Percentiles rank a stretch among this genome's conserved stretches.
Conservation (phyloP, 495 filamentous ascomycete species). For the Penicillium salamii region DNA sequence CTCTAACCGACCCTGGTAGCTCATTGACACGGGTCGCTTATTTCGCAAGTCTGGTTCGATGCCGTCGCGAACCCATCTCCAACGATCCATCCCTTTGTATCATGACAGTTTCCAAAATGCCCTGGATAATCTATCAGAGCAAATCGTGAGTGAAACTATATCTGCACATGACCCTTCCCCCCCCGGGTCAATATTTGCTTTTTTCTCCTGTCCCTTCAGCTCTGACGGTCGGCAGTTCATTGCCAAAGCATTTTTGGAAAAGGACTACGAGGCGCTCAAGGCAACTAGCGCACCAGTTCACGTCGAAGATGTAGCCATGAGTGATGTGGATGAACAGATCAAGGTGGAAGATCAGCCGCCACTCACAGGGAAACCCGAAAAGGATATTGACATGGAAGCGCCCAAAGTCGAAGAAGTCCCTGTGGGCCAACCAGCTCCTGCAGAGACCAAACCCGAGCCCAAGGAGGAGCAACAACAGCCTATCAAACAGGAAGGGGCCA, state of each 20-base stretch:
- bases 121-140: conserved; percentile 48
- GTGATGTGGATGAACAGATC: conserved; percentile 19
- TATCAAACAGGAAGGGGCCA: conserved; percentile 26
- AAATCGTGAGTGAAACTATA: conserved; percentile 44
- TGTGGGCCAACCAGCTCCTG: conserved; percentile 9
- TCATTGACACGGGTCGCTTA: conserved; percentile 49
- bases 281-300: conserved; percentile 32
- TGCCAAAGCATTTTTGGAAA: conserved; percentile 46
- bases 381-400: conserved; percentile 10
- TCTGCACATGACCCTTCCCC: not conserved
- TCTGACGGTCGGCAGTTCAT: conserved; percentile 37
- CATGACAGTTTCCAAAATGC: conserved; percentile 48
- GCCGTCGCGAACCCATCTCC: conserved; percentile 36
- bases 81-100: conserved; percentile 40
- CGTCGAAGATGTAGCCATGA: conserved; percentile 33
- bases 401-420: conserved; percentile 14
- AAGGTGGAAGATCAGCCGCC: conserved; percentile 14
- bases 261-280: conserved; percentile 41
- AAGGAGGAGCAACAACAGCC: conserved; percentile 15
- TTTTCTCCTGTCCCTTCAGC: not conserved
- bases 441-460: conserved; percentile 10
- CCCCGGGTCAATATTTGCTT: not conserved
- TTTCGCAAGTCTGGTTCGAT: conserved; percentile 39
- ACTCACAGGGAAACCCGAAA: conserved; percentile 14
- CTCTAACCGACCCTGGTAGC: conserved; percentile 31